These are phyloP conservation scores for Endoconidiophora laricicola DNA, from an alignment of 2,329 filamentous ascomycete genomes.

Conservation along the genomic window DNA sequence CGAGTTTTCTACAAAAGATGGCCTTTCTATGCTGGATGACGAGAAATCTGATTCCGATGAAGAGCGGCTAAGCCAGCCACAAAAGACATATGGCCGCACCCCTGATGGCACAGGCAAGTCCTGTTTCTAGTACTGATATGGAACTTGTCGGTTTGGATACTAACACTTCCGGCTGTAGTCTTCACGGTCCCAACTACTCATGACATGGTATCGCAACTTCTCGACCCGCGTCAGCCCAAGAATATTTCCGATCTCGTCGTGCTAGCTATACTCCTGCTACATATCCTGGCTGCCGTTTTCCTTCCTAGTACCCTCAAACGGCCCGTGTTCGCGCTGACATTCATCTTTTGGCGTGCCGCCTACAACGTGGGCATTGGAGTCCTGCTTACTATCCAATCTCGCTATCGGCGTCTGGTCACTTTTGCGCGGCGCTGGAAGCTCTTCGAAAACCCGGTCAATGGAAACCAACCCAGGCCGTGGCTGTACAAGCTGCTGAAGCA, in stretches of 20 bases:
- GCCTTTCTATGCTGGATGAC: background rate
- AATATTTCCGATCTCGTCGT: conserved; percentile 77
- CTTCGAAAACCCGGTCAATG: conserved; percentile 62
- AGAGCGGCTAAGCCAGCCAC: background rate
- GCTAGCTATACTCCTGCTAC: conserved; percentile 56
- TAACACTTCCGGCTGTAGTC: conserved; percentile 34
- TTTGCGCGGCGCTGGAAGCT: conserved; percentile 79
- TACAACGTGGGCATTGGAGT: conserved; percentile 93
- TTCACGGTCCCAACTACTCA: conserved; percentile 92
- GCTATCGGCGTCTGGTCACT: conserved; percentile 66
- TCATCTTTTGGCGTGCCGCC: conserved; percentile 77
- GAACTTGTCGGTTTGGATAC: background rate
- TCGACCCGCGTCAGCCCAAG: conserved; percentile 89
- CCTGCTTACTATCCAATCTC: conserved; percentile 76
- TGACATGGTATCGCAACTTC: conserved; percentile 96
- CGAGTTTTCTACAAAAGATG: background rate
- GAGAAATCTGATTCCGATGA: conserved; percentile 1
- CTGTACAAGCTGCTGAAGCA: conserved; percentile 71
- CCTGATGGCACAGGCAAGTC: conserved; percentile 74
- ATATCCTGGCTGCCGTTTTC: conserved; percentile 56
- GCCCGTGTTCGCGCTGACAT: conserved; percentile 65
- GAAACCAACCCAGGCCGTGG: conserved; percentile 65
- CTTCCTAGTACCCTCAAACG: conserved; percentile 55
- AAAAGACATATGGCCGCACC: conserved; percentile 81
- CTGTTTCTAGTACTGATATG: background rate